phyloP scores from a whole-genome alignment of 208 protist species.

The Crithidia expoeki region DNA sequence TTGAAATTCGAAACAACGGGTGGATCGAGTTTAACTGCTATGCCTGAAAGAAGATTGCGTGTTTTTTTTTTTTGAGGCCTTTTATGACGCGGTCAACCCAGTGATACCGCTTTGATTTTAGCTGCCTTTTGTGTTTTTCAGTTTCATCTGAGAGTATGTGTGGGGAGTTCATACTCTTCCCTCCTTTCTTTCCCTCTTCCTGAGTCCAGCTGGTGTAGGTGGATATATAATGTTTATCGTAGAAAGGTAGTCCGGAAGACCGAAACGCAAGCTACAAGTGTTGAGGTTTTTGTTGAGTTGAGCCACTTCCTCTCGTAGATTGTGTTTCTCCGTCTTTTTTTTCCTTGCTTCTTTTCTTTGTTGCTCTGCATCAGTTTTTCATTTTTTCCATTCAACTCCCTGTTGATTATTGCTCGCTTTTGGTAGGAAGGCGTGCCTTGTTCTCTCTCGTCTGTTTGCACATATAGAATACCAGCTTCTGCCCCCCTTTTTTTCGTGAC shows the following conservation, averaged over 20 bases:
- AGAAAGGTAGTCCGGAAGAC: no score
- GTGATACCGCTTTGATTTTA: no score
- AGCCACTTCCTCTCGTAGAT: not conserved
- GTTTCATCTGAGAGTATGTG: not conserved
- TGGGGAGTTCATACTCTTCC: not conserved
- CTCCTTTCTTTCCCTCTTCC: not conserved
- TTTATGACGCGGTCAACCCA: no score
- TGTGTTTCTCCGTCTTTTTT: not conserved
- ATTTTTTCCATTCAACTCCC: not conserved
- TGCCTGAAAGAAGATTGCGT: not conserved
- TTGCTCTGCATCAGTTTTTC: not conserved
- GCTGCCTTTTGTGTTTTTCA: not conserved
- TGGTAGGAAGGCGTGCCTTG: not conserved
- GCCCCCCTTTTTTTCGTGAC: not conserved
- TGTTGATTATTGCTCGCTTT: not conserved
- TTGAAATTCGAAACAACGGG: not conserved
- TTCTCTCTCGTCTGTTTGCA: constrained; percentile 2
- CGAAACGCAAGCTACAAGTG: no score
- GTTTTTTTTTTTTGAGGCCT: no score
- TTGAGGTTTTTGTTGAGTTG: no score
- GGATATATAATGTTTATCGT: no score
- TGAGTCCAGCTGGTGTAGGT: not conserved
- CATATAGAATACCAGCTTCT: not conserved
- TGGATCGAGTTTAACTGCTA: not conserved
- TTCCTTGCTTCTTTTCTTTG: not conserved